Evolutionary conservation across 2,329 filamentous ascomycete genomes (phyloP), one percentile per base, ranked within the genome.

Genomic region (Fusarium veterinarium): DNA sequence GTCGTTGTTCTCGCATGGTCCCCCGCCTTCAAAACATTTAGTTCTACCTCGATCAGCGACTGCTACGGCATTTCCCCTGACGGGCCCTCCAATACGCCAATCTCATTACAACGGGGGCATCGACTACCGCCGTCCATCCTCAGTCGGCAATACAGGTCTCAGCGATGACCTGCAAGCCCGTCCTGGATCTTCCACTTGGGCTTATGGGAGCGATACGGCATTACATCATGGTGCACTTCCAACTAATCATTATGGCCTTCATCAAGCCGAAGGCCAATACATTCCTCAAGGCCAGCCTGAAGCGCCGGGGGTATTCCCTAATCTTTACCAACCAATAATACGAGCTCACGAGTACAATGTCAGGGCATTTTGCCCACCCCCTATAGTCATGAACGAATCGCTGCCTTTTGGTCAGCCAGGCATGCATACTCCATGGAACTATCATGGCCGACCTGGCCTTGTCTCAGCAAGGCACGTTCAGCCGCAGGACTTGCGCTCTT

Each of bases 21-120:
- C 92, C 10, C 93, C 93, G 41, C 91, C 93, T 3, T 85, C 90
- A 51, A 98, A 98, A 82, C 95, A 97, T 79, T 90, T 97, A 79
- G 86, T 96, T 25, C 85, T 97, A 33, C 91, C 93, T 6, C 87
- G 88, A 19, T 75, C 77, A n/a, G 70, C 69, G 25, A 69, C 71
- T 28, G 58, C 74, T 30, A 75, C 68, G 16, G 61, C 68, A 33
- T 73, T 75, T 62, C 59, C 70, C 58, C 55, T 38, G 16, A 41
- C 63, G 41, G 53, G 64, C 38, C 51, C 74, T 44, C 44, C 64
- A 51, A 55, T 70, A 63, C 57, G 57, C 42, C 71, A 64, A 45
- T 48, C 67, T 51, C 68, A 56, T 48, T 75, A 69, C 58, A 53
- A 60, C 33, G 55, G 64, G n/a, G 44, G 48, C 41, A 41, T 61